Conservation (phyloP, 2,329 filamentous ascomycete genomes). For the Sporothrix dimorphospora region DNA sequence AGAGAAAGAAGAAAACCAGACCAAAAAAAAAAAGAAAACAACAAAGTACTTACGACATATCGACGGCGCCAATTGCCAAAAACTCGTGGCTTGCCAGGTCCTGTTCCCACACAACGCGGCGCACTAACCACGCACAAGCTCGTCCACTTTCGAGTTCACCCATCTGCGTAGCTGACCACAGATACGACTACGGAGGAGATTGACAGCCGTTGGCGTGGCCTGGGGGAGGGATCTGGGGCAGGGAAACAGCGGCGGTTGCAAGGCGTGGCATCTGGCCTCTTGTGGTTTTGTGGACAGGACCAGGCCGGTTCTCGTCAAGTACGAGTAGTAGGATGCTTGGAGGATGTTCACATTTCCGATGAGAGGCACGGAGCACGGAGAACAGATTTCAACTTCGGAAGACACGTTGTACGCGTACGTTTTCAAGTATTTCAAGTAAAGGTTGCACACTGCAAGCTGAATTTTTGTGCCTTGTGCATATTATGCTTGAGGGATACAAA, state of each 20-base stretch:
- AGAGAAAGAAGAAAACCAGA: background rate
- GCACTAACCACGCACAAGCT: constrained; percentile 25
- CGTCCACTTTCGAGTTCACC: background rate
- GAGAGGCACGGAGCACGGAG: background rate
- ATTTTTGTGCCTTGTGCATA: background rate
- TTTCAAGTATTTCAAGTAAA: background rate
- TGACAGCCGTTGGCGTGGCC: background rate
- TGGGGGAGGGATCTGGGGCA: constrained; percentile 10
- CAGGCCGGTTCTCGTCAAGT: background rate
- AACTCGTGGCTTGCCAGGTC: constrained; percentile 26
- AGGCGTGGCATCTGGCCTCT: constrained; percentile 2
- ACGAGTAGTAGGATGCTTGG: too few species aligned
- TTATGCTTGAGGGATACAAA: background rate
- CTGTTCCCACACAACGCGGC: constrained; percentile 21
- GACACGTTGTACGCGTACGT: too few species aligned
- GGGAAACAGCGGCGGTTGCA: background rate
- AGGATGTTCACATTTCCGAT: background rate
- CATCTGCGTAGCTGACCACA: background rate
- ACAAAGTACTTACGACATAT: background rate
- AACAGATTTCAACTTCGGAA: background rate
- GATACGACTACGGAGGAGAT: background rate
- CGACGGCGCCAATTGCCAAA: constrained; percentile 15
- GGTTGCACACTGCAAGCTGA: background rate
- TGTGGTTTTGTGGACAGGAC: constrained; percentile 11
- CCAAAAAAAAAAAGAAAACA: constrained; percentile 2